These are phyloP conservation scores for Candida stauntonica DNA, from an alignment of 805 yeast genomes.

Conservation along the genomic window DNA sequence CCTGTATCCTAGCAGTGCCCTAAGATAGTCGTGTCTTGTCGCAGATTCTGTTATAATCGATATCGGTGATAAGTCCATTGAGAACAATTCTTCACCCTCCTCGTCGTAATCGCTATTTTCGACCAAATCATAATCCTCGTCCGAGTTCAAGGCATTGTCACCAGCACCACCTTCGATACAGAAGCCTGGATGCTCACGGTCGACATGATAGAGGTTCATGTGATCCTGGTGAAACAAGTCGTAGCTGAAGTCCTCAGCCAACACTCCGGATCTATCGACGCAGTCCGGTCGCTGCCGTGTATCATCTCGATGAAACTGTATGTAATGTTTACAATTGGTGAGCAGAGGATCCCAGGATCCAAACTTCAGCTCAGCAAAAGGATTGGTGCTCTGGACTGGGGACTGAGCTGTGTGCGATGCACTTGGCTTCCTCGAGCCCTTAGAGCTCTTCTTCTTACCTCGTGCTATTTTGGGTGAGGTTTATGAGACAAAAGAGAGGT, in stretches of 20 bases:
- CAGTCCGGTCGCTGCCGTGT: slow-evolving; percentile 2
- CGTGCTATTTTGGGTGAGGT: slow-evolving; percentile 13
- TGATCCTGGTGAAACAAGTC: slow-evolving; percentile 9
- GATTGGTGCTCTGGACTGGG: no score
- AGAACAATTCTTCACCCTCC: slow-evolving; percentile 27
- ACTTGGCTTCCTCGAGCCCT: slow-evolving; percentile 19
- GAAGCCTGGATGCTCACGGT: slow-evolving; percentile 12
- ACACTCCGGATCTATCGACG: not conserved
- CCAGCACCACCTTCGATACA: slow-evolving; percentile 5
- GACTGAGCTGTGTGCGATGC: not conserved
- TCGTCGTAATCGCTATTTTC: not conserved
- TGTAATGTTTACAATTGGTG: slow-evolving; percentile 14
- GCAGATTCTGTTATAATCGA: slow-evolving; percentile 24
- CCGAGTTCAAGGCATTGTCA: not conserved
- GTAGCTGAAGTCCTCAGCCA: not conserved
- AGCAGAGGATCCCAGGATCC: slow-evolving; percentile 14
- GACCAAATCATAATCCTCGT: not conserved
- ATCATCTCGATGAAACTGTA: slow-evolving; percentile 8
- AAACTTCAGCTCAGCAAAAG: slow-evolving; percentile 3
- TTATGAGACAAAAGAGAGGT: not conserved
- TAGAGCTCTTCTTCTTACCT: slow-evolving; percentile 19
- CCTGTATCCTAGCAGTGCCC: slow-evolving; percentile 26
- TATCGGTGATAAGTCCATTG: slow-evolving; percentile 27
- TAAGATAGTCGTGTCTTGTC: slow-evolving; percentile 30
- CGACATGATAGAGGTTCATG: slow-evolving; percentile 7